phyloP scores from a whole-genome alignment of 148 eudicot genomes.

The Rhododendron griersonianum region DNA sequence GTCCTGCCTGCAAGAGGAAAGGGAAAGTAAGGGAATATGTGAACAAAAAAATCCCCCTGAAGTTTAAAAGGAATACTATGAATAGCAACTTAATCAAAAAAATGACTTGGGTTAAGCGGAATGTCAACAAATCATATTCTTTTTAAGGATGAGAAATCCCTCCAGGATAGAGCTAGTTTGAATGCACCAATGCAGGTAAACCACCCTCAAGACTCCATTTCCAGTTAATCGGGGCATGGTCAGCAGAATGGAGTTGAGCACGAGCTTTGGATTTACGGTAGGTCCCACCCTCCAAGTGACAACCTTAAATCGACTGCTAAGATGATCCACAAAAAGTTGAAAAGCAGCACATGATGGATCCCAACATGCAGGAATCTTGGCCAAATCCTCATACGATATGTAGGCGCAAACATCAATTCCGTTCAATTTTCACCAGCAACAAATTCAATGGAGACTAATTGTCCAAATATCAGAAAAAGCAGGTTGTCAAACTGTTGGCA shows the following conservation, averaged over 20 bases:
- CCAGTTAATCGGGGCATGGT: neutral
- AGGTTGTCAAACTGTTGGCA: neutral
- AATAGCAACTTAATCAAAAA: neutral
- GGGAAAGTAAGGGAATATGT: neutral
- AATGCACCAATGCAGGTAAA: neutral
- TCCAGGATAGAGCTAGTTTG: neutral
- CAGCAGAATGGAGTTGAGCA: neutral
- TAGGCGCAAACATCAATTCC: neutral
- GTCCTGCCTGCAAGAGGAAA: conserved; percentile 56
- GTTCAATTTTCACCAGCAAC: neutral
- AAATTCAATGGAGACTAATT: neutral
- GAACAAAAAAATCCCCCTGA: neutral
- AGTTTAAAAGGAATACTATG: neutral
- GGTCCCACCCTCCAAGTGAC: neutral
- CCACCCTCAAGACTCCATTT: neutral
- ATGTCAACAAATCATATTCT: neutral
- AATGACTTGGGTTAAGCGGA: neutral
- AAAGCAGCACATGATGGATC: neutral
- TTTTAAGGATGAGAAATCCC: neutral
- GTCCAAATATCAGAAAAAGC: conserved; percentile 1
- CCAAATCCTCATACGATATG: neutral
- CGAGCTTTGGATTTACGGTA: neutral
- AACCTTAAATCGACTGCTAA: neutral
- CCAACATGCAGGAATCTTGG: neutral
- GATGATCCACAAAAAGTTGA: neutral